These are phyloP conservation scores for Malus domestica DNA, from an alignment of 306 rosid species.

Conservation along the genomic window ASM211411v1 NC_041792.1:19272407-19272906, in stretches of 20 bases:
- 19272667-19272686: neutral
- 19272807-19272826: neutral
- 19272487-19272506: conserved; percentile 72
- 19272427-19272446: conserved; percentile 47
- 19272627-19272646: neutral
- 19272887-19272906: conserved; percentile 23
- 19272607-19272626: neutral
- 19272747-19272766: neutral
- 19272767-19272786: neutral
- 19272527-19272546: conserved; percentile 9
- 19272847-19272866: conserved; percentile 76
- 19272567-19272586: neutral
- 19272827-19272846: conserved; percentile 7
- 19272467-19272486: conserved; percentile 68
- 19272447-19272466: conserved; percentile 59
- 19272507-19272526: conserved; percentile 93
- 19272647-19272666: neutral
- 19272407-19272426: conserved; percentile 67
- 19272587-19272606: neutral
- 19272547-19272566: neutral
- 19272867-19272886: conserved; percentile 34
- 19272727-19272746: neutral
- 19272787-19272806: neutral
- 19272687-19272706: neutral
- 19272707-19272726: neutral